Percentiles rank a stretch among this genome's conserved stretches.
Evolutionary conservation across 148 eudicot species (phyloP).

Genomic region (Chenopodium formosanum): DNA sequence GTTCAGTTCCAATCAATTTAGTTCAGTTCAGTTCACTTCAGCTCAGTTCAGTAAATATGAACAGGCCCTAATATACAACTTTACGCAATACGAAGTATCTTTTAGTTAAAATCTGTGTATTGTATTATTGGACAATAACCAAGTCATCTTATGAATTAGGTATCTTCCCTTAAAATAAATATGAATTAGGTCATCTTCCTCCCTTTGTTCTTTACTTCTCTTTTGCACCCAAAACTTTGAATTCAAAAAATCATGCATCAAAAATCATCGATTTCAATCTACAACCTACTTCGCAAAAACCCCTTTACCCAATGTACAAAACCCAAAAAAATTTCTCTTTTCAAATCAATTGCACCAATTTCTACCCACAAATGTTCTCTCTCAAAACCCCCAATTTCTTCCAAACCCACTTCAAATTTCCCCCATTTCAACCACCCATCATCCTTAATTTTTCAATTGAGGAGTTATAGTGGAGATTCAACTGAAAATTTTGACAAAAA

Average conservation of each 20-base stretch:
- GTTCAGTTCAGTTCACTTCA: too few relatives aligned
- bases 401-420: slow-evolving; percentile 25
- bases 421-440: slow-evolving; percentile 25
- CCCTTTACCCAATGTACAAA: slow-evolving; percentile 35
- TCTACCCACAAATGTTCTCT: background rate
- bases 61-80: too few relatives aligned
- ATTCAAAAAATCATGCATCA: slow-evolving; percentile 32
- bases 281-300: slow-evolving; percentile 31
- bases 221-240: background rate
- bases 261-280: slow-evolving; percentile 41
- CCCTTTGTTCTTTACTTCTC: background rate
- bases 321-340: slow-evolving; percentile 32
- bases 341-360: slow-evolving; percentile 25
- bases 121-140: too few relatives aligned
- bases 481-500: slow-evolving; percentile 40
- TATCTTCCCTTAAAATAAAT: too few relatives aligned
- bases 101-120: too few relatives aligned
- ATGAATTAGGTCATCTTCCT: too few relatives aligned
- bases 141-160: too few relatives aligned
- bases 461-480: slow-evolving; percentile 36
- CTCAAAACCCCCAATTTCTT: slow-evolving; percentile 19
- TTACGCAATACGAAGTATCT: too few relatives aligned
- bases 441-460: slow-evolving; percentile 19
- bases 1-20: too few relatives aligned
- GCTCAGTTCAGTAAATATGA: too few relatives aligned